Base-by-base conservation (phyloP, 1,139 yeast genomes). In the Candida tetrigidarum region DNA sequence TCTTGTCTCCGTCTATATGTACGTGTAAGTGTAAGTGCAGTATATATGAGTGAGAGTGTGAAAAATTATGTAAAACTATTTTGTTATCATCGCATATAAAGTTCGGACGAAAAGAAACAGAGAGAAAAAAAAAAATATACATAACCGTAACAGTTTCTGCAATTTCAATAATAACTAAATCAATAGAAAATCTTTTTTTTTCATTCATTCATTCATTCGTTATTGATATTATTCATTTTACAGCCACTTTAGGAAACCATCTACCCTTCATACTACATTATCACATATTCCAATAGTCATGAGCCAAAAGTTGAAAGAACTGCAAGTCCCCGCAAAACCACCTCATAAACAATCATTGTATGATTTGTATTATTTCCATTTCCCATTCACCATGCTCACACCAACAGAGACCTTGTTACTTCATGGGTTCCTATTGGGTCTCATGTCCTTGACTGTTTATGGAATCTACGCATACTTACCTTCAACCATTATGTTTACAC, bases 351-450 rank as follows among this genome's bases (percentile, higher is more conserved):
- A 34, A 7, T 22, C 27, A 46, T 32, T 62, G 28, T 66, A 67
- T 54, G 55, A 62, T 41, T 52, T 65, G 49, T 66, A 69, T 53
- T 71, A 68, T 58, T 62, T 65, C 53, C 67, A 66, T 47, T 63
- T 71, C 47, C 77, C 77, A 18, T 66, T 61, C 46, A 58, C 56
- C 46, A 71, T 71, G 76, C 64, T 71, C 59, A 71, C 76, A 18
- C 52, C 53, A 37, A 55, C 62, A 8, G 77, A 71, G 55, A 55
- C 66, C n/a, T 42, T 62, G 33, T 46, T 67, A 15, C 58, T 70
- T 42, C 74, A 66, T 59, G 55, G 43, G 54, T 60, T 65, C 45
- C 50, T 69, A 40, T 55, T 69, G 37, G 58, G 69, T 35, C 68
- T 69, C 47, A 48, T 62, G 11, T 50, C 64, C 29, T 63, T 72